Evolutionary conservation across 306 rosid genomes (phyloP).

Genomic region (Dalbergia cultrata): DNA sequence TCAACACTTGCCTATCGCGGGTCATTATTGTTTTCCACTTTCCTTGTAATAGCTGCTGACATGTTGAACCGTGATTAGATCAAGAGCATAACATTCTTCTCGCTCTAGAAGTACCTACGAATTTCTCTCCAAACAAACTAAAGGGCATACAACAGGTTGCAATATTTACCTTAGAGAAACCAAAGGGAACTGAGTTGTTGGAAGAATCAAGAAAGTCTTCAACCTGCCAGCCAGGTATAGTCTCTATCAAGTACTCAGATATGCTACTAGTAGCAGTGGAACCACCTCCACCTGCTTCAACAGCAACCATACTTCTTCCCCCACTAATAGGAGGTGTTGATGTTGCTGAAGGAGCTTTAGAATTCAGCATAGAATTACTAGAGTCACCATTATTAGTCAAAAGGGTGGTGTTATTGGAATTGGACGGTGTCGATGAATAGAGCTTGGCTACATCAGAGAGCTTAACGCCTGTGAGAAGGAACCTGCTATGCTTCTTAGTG

Average conservation of each 20-base stretch:
- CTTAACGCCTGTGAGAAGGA: constrained; percentile 80
- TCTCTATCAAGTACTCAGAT: constrained; percentile 88
- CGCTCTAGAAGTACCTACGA: not conserved
- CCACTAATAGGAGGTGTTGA: not conserved
- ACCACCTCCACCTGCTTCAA: constrained; percentile 28
- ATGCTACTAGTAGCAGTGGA: constrained; percentile 62
- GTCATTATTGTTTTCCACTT: no score
- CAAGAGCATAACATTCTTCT: no score
- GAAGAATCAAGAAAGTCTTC: constrained; percentile 85
- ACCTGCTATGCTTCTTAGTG: constrained; percentile 82
- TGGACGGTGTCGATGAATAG: constrained; percentile 44
- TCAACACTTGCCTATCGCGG: no score
- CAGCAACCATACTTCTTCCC: not conserved
- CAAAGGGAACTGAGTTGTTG: constrained; percentile 44
- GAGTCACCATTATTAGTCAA: not conserved
- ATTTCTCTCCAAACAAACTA: no score
- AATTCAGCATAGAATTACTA: no score
- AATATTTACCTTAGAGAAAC: constrained; percentile 67
- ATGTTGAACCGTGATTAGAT: no score
- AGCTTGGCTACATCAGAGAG: constrained; percentile 61
- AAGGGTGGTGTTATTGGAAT: not conserved
- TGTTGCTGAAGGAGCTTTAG: constrained; percentile 29
- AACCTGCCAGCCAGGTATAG: constrained; percentile 94
- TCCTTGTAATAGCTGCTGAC: no score
- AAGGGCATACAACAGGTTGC: not conserved